Percentiles rank a stretch among this genome's conserved stretches.
Conservation (phyloP, 768 basidiomycete species). For the Auricularia sp. region DNA sequence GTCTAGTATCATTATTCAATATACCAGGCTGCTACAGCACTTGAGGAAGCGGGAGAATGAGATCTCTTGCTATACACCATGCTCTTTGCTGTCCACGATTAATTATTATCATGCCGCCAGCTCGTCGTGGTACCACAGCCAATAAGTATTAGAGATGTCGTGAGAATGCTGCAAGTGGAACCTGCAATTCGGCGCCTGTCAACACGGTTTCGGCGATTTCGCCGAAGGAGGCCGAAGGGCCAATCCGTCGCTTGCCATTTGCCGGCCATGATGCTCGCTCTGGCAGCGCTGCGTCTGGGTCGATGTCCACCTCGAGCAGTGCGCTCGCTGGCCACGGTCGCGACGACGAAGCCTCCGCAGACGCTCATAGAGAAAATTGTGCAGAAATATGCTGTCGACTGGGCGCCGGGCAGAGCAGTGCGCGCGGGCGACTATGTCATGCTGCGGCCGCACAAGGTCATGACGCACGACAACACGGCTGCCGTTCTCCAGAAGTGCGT, state of each 20-base stretch:
- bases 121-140: too few relatives aligned
- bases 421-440: conserved; percentile 98
- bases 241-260: neutral
- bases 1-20: too few relatives aligned
- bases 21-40: too few relatives aligned
- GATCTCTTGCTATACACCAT: too few relatives aligned
- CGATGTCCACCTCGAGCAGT: neutral
- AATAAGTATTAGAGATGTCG: too few relatives aligned
- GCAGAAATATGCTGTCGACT: conserved; percentile 90
- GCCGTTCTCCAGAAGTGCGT: conserved; percentile 94
- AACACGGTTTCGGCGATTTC: neutral
- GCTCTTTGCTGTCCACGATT: too few relatives aligned
- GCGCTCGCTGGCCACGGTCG: neutral
- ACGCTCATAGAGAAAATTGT: conserved; percentile 97
- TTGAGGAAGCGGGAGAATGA: too few relatives aligned
- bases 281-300: neutral
- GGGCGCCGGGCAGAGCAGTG: conserved; percentile 68
- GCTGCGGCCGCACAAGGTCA: conserved; percentile 96
- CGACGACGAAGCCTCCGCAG: conserved; percentile 40
- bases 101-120: too few relatives aligned
- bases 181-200: neutral
- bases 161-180: neutral
- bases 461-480: conserved; percentile 98
- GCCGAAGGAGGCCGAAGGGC: neutral
- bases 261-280: neutral